Base-by-base conservation (phyloP, 106 monocot species). In the Agapanthus africanus region DNA sequence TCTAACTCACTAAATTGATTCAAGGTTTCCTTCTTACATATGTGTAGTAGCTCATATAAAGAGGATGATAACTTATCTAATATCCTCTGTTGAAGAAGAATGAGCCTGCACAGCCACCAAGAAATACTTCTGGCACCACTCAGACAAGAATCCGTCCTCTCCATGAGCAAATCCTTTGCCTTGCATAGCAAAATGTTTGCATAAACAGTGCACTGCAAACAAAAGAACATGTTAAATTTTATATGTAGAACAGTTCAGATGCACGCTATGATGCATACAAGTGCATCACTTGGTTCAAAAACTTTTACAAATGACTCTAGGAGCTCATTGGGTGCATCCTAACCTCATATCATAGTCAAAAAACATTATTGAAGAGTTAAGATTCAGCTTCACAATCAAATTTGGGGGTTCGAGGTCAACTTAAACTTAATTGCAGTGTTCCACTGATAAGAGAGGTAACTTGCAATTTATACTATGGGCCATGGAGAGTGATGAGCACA, bases 101-200 rank as follows among this genome's bases (percentile, higher is more conserved):
- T 42, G 42, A 85, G 59, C 78, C 97, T 82, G 63, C 68, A 97
- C 74, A 92, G 60, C 97, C 97, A 97, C 97, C 97, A 97, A 77
- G 79, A 78, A 39, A 88, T 71, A 49, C 68, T 91, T 75, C 52
- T 75, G 69, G 16, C 69, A 46, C 70, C 73, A 75, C 22, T 68
- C 68, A 66, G 27, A 75, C 27, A 71, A 76, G 59, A 75, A 67
- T 66, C 67, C 30, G 40, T 71, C 59, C 63, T 52, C 26, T 78
- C 54, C 14, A 32, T 33, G 7, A 31, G 67, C 37, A 81, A 71
- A 39, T 82, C 77, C 36, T 70, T 84, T 74, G 71, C 70, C 70
- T 78, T 92, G 67, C 69, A 79, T 19, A 97, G 74, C 46, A 90
- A 65, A 16, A 89, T 69, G 46, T 85, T 83, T 49, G 86, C 84